These are phyloP conservation scores for Globisporangium radiosum DNA, from an alignment of 352 stramenopile genomes.

Conservation along the genomic window DNA sequence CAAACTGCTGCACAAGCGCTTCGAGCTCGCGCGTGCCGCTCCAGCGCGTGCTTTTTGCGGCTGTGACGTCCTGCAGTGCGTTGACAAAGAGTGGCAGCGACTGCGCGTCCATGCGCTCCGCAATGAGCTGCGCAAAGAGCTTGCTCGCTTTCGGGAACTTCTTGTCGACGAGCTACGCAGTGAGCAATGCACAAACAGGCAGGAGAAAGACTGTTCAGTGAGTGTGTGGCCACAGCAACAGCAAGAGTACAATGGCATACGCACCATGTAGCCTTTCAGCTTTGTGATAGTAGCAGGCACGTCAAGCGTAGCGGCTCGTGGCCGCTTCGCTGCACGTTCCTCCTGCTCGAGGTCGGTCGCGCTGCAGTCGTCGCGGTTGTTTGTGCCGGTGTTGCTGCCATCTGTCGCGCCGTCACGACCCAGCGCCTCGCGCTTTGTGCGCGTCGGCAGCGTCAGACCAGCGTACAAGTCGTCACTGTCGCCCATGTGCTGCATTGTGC, in stretches of 20 bases:
- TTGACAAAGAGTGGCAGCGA: constrained; percentile 35
- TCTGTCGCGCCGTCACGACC: neutral
- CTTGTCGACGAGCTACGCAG: constrained; percentile 49
- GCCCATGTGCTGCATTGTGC: neutral
- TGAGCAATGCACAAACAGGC: no score
- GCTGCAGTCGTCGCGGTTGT: neutral
- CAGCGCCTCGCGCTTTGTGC: constrained; percentile 28
- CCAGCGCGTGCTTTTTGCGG: constrained; percentile 27
- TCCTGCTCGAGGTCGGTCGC: neutral
- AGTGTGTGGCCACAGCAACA: no score
- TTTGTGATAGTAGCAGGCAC: constrained; percentile 36
- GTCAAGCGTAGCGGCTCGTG: constrained; percentile 23
- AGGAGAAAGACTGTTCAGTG: no score
- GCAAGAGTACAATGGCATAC: neutral
- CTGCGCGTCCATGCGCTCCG: constrained; percentile 10
- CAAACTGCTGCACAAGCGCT: constrained; percentile 31
- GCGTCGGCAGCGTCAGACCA: constrained; percentile 38
- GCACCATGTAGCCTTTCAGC: constrained; percentile 65
- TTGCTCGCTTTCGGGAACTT: constrained; percentile 66
- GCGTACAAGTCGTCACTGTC: constrained; percentile 41
- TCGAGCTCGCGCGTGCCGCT: constrained; percentile 54
- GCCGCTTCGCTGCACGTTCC: constrained; percentile 17
- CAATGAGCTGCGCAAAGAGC: constrained; percentile 46
- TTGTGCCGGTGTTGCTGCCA: neutral
- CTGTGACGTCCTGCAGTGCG: constrained; percentile 37